Evolutionary conservation across 2,329 filamentous ascomycete species (phyloP), one percentile per base, ranked within the genome.

Genomic region (Sporothrix dimorphospora): DNA sequence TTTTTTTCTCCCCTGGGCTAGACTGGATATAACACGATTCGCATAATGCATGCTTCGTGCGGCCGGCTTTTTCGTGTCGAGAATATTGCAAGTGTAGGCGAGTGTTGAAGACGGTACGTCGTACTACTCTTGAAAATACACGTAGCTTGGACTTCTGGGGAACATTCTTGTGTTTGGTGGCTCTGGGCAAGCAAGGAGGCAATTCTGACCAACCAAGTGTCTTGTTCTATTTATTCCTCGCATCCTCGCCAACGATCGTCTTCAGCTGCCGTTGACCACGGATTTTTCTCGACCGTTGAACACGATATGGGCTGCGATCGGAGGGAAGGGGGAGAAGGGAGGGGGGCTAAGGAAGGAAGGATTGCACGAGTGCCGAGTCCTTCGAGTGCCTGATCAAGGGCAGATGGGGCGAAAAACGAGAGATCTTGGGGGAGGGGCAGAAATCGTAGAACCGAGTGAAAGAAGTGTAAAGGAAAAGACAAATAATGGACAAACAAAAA

Each of bases 291-390:
- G 16, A 47, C 61, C 9, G 47, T n/a, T 30, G 66, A 55, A 45
- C 38, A 65, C 38, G 66, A 68, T 55, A 27, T 19, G 66, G 34
- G 66, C 47, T 55, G 47, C 34, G 66, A 67, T 67, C 63, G 63
- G 63, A 45, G 12, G 27, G 53, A 19, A 30, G 27, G 12, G 24
- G 24, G 14, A 1, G 51, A 42, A 63, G 34, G 57, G 57, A 40
- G 12, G 59, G 59, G 45, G 16, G 65, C 65, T 21, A 38, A 67
- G 45, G 45, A 69, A 45, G 21, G 51, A 59, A 69, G 67, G 67
- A 69, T 59, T 59, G 34, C 1, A 9, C 38, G 51, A 69, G 51
- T 57, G 45, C 49, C 49, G 67, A 51, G 67, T 59, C 67, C 67
- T 57, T 45, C 38, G n/a, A 21, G 40, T n/a, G 38, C 47, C 45